phyloP scores from a whole-genome alignment of 139 green algal genomes.

The Volvox africanus region DNA sequence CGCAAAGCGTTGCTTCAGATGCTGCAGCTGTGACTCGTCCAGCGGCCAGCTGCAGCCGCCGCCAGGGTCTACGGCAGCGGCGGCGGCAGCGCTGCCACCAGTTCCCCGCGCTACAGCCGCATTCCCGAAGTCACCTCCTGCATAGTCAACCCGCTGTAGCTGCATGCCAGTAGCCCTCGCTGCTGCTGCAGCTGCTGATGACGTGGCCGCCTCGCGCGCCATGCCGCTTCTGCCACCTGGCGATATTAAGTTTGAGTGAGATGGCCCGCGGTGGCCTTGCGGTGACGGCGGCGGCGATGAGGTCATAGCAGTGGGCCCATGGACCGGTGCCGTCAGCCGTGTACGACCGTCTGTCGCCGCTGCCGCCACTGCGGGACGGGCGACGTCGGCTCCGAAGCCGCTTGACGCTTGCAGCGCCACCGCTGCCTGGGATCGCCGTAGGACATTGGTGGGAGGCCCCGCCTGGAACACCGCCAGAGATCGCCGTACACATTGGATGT shows the following conservation, averaged over 20 bases:
- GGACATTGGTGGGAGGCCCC: conserved; percentile 1
- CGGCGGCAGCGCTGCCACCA: too few species aligned
- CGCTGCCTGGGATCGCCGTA: background rate
- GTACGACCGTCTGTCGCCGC: background rate
- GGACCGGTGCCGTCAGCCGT: background rate
- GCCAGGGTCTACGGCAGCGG: background rate
- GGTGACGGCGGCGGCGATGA: background rate
- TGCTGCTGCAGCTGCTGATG: background rate
- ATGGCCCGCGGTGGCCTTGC: too few species aligned
- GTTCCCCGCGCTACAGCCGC: too few species aligned
- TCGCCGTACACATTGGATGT: background rate
- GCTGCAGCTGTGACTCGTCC: background rate
- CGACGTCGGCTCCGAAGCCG: too few species aligned
- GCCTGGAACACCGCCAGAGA: background rate
- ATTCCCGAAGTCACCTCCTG: too few species aligned
- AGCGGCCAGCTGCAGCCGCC: background rate
- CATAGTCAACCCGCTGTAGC: too few species aligned
- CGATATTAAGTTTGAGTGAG: background rate
- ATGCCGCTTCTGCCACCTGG: background rate
- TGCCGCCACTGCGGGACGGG: background rate
- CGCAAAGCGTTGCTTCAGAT: background rate
- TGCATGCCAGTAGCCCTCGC: too few species aligned
- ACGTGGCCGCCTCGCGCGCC: too few species aligned
- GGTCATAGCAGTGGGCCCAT: background rate
- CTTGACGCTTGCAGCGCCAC: background rate